A percentile compares a stretch with the other conserved stretches of the same genome.
These are phyloP conservation scores for Penicillium sp. DNA, from an alignment of 2,329 filamentous ascomycete genomes.

Conservation along the genomic window DNA sequence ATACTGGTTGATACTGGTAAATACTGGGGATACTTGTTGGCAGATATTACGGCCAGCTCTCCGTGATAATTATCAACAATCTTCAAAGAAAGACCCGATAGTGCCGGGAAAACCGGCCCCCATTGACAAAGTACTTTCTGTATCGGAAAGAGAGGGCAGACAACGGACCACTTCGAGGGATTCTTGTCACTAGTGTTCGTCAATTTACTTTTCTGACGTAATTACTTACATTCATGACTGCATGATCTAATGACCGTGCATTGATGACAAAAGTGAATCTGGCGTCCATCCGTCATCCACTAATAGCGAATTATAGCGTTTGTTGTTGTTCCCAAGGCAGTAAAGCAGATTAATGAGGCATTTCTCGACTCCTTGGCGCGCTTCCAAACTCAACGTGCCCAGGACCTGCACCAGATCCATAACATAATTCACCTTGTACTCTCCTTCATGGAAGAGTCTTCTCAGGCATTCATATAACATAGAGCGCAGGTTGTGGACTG, in stretches of 20 bases:
- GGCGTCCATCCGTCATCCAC: slow-evolving; percentile 22
- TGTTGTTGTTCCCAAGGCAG: slow-evolving; percentile 3
- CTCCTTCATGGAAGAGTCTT: slow-evolving; percentile 4
- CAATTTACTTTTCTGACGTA: too few relatives aligned
- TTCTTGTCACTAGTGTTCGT: too few relatives aligned
- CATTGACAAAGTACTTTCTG: too few relatives aligned
- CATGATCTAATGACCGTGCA: slow-evolving; percentile 14
- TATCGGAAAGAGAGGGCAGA: too few relatives aligned
- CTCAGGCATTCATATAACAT: slow-evolving; percentile 12
- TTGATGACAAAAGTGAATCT: slow-evolving; percentile 25
- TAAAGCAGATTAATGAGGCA: slow-evolving; percentile 25
- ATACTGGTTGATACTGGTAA: too few relatives aligned
- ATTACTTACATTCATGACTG: neutral
- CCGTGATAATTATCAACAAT: too few relatives aligned
- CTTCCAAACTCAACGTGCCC: slow-evolving; percentile 20
- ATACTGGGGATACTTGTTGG: too few relatives aligned
- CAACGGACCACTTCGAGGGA: too few relatives aligned
- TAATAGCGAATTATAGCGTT: neutral
- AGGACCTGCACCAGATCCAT: slow-evolving; percentile 19
- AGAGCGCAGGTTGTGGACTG: slow-evolving; percentile 8
- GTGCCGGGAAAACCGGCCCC: too few relatives aligned
- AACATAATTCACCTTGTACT: slow-evolving; percentile 13
- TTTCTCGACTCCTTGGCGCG: slow-evolving; percentile 24
- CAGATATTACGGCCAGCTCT: too few relatives aligned
- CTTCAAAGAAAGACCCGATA: too few relatives aligned